phyloP scores from a whole-genome alignment of 2,329 filamentous ascomycete genomes.

The Scytalidium sp. region DNA sequence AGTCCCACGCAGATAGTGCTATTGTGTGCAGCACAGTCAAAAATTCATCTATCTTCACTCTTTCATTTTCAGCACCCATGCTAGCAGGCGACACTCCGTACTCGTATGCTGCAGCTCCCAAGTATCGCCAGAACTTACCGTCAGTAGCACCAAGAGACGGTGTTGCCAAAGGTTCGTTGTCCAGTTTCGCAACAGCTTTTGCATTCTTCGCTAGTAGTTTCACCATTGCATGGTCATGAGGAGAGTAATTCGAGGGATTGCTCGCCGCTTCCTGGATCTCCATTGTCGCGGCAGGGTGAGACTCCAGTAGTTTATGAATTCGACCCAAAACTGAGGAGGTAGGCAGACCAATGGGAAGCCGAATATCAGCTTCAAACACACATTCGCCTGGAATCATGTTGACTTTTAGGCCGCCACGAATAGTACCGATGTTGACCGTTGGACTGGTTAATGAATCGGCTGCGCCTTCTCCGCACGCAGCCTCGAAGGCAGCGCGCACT shows the following conservation, averaged over 20 bases:
- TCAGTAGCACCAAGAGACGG: conserved; percentile 37
- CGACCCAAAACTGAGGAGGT: conserved; percentile 23
- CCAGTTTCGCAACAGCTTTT: conserved; percentile 15
- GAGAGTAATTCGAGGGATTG: conserved; percentile 29
- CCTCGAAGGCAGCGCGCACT: conserved; percentile 29
- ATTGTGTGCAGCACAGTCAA: conserved; percentile 27
- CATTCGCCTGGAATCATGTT: conserved; percentile 38
- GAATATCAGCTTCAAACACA: conserved; percentile 36
- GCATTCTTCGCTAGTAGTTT: conserved; percentile 24
- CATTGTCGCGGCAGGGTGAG: conserved; percentile 27
- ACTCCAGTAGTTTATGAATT: conserved; percentile 24
- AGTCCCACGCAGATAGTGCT: conserved; percentile 29
- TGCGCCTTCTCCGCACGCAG: conserved; percentile 34
- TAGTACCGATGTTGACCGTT: conserved; percentile 37
- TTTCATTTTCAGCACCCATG: conserved; percentile 27
- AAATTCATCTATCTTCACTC: conserved; percentile 26
- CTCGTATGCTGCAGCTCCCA: conserved; percentile 33
- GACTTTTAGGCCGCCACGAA: conserved; percentile 38
- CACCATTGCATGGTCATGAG: conserved; percentile 31
- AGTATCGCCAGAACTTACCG: conserved; percentile 37
- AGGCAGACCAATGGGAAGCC: conserved; percentile 35
- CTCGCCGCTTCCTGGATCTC: conserved; percentile 31
- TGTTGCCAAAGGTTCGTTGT: conserved; percentile 28
- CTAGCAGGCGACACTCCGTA: conserved; percentile 25
- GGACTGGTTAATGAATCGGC: conserved; percentile 29